These are phyloP conservation scores for Epichloe festucae DNA, from an alignment of 2,329 filamentous ascomycete species.

Conservation along the genomic window DNA sequence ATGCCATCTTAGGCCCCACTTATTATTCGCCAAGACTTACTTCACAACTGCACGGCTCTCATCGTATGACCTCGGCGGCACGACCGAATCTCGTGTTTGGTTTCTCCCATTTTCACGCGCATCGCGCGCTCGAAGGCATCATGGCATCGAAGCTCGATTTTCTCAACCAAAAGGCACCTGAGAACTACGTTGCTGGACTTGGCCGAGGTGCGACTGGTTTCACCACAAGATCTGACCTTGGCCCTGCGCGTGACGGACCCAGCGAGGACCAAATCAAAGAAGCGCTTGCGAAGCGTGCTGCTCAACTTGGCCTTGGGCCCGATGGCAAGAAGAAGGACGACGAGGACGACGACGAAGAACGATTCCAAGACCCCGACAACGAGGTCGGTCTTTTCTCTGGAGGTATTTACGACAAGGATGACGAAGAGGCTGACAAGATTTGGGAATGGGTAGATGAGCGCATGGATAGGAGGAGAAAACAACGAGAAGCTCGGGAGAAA, in stretches of 20 bases:
- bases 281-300: slow-evolving; percentile 85
- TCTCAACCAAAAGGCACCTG: slow-evolving; percentile 69
- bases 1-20: not conserved
- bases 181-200: slow-evolving; percentile 89
- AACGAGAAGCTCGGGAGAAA: slow-evolving; percentile 91
- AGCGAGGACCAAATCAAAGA: slow-evolving; percentile 98
- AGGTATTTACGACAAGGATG: slow-evolving; percentile 91
- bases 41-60: not conserved
- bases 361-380: slow-evolving; percentile 94
- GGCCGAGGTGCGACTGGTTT: slow-evolving; percentile 97
- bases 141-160: slow-evolving; percentile 62
- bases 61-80: no score
- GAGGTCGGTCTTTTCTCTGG: slow-evolving; percentile 92
- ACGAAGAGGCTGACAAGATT: slow-evolving; percentile 93
- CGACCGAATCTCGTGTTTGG: not conserved
- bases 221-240: slow-evolving; percentile 91
- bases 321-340: slow-evolving; percentile 60
- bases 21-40: not conserved
- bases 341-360: slow-evolving; percentile 63
- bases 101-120: not conserved
- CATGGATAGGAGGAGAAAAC: slow-evolving; percentile 80
- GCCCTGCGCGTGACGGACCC: slow-evolving; percentile 86
- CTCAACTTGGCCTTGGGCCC: slow-evolving; percentile 59
- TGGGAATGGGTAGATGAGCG: slow-evolving; percentile 93
- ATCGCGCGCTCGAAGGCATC: slow-evolving; percentile 5